A percentile compares a stretch with the other conserved stretches of the same genome.
Evolutionary conservation across 805 yeast genomes (phyloP).

Genomic region (Zygotorulaspora danielsina): DNA sequence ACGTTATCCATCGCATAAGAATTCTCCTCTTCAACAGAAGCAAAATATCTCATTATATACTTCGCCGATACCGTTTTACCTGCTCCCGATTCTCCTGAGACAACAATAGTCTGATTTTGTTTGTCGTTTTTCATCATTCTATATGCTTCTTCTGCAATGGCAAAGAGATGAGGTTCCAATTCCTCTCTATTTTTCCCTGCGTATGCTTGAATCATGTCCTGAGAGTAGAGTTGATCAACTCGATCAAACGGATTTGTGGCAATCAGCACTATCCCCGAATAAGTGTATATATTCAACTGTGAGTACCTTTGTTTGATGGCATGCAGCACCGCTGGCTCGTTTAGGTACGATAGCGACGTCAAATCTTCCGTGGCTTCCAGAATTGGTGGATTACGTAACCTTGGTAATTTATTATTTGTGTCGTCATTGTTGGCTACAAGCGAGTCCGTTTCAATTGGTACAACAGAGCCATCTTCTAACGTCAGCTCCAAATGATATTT

Average conservation of each 20-base stretch:
- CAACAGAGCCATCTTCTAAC: constrained; percentile 47
- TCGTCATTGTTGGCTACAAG: constrained; percentile 31
- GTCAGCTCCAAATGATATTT: constrained; percentile 49
- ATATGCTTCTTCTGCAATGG: constrained; percentile 96
- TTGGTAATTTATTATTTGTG: constrained; percentile 51
- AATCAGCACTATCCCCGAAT: constrained; percentile 93
- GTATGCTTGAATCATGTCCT: constrained; percentile 88
- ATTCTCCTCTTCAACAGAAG: constrained; percentile 68
- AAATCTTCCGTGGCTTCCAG: constrained; percentile 92
- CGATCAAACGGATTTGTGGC: constrained; percentile 95
- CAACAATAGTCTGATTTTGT: constrained; percentile 91
- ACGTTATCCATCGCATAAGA: constrained; percentile 23
- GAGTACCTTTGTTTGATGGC: constrained; percentile 87
- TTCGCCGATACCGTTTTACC: constrained; percentile 98
- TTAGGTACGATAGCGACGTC: constrained; percentile 84
- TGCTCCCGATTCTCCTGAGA: constrained; percentile 97
- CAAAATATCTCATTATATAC: constrained; percentile 95
- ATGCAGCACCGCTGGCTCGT: constrained; percentile 94
- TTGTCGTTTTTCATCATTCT: constrained; percentile 85
- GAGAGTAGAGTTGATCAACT: constrained; percentile 84
- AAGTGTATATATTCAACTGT: constrained; percentile 86
- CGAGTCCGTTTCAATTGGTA: constrained; percentile 45
- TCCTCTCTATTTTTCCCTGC: constrained; percentile 90
- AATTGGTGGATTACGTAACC: constrained; percentile 85
- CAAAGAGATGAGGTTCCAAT: constrained; percentile 93